Evolutionary conservation across 371 early-diverging fungal species (phyloP), one percentile per base, ranked within the genome.

Genomic region (Rhizopus arrhizus): DNA sequence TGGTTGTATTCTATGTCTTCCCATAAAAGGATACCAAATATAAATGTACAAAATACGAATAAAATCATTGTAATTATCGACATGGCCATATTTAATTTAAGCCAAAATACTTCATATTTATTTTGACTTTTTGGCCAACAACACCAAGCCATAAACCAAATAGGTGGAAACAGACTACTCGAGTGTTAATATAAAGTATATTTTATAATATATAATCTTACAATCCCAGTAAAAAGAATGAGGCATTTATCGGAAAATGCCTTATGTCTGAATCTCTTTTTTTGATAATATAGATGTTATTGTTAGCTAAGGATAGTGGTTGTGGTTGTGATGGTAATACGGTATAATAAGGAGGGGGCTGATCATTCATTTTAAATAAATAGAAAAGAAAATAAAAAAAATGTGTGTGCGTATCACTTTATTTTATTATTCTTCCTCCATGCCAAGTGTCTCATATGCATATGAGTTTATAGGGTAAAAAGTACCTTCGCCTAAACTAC

Each of bases 401-500:
- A 34, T 9, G 9, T 9, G 4, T 46, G 31, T 15, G 2, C 6
- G 16, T 10, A 16, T 29, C 15, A 53, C 36, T 34, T 36, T 12
- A 7, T 46, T 11, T 41, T 55, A 6, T 43, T 58, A n/a, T 31
- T 46, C 36, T 41, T 60, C 65, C 4, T 72, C 73, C 28, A 70
- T 59, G 10, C 69, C 70, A 15, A 82, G 45, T 34, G 78, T 74
- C 56, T 74, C 68, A 53, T 79, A 82, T 11, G 80, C 80, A 53
- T 82, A 82, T 1, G 64, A 56, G 38, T 71, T 82, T 40, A 82
- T 62, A 4, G 82, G 80, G 56, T 67, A 82, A 29, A 66, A 51
- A 15, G 56, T 57, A 0, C 82, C 82, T 58, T 77, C 70, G 6
- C 78, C 78, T 42, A 56, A 46, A 1, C 78, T 81, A 62, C 28